Evolutionary conservation across 2,329 filamentous ascomycete species (phyloP).

Genomic region (Trichoderma sp.): DNA sequence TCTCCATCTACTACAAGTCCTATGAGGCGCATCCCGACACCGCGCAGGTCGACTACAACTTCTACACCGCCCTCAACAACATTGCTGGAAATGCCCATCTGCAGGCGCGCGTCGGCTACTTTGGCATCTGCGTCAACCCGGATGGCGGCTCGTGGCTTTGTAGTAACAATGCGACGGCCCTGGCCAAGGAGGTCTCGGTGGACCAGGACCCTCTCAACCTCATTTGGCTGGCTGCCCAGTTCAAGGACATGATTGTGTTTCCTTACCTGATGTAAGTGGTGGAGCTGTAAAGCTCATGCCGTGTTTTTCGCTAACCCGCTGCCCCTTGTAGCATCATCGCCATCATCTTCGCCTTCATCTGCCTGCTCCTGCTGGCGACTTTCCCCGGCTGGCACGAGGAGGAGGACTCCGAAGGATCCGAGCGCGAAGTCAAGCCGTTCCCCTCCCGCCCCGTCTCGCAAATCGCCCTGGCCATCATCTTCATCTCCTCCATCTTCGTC

Average conservation of each 20-base stretch:
- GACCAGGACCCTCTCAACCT: conserved; percentile 96
- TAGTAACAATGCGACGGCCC: conserved; percentile 92
- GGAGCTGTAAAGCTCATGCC: not conserved
- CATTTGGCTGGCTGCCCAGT: conserved; percentile 94
- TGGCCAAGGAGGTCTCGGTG: conserved; percentile 84
- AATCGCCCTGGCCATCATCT: conserved; percentile 90
- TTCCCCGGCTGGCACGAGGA: conserved; percentile 98
- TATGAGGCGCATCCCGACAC: conserved; percentile 83
- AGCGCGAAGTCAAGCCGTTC: conserved; percentile 91
- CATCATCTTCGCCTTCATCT: conserved; percentile 95
- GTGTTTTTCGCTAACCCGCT: not conserved
- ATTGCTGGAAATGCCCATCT: conserved; percentile 84
- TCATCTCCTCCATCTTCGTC: conserved; percentile 70
- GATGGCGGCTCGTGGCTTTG: conserved; percentile 91
- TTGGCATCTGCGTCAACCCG: conserved; percentile 93
- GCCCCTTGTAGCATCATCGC: conserved; percentile 75
- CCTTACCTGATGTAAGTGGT: conserved; percentile 83
- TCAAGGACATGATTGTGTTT: conserved; percentile 98
- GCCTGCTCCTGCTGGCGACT: conserved; percentile 89
- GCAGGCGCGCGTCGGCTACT: conserved; percentile 93
- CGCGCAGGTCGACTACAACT: conserved; percentile 86
- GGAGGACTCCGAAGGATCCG: conserved; percentile 75
- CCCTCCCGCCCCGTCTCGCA: conserved; percentile 91
- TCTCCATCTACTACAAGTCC: conserved; percentile 93
- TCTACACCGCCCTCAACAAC: conserved; percentile 81